Evolutionary conservation across 169 alveolate genomes (phyloP), one percentile per base, ranked within the genome.

Genomic region (Cryptosporidium sp.): DNA sequence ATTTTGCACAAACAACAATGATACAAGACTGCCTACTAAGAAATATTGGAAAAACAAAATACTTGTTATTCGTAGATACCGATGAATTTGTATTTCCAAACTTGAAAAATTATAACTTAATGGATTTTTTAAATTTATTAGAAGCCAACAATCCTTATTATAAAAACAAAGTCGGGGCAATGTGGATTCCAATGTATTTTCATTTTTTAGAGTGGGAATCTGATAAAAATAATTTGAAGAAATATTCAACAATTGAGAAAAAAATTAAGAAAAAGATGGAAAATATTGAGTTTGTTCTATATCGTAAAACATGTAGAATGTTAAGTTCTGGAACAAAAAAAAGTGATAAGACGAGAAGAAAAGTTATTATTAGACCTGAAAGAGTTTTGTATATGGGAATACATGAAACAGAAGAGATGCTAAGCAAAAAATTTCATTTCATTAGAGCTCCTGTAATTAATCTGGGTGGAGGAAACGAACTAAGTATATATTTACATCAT

Each of bases 151-250:
- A 35, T 42, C 14, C 69, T 9, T 61, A 45, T 23, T 21, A 72
- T 14, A 72, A 53, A 21, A 65, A 65, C 12, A 37, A 65, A 10
- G 65, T 80, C 44, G 89, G 89, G 35, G 89, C 89, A 14, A n/a
- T 80, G 35, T 80, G 89, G 89, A 44, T 80, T 45, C 89, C 89
- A 14, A 80, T 80, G 89, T 60, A 61, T 62, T 65, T 80, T n/a
- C 89, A 80, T 23, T 80, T 80, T 65, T 44, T 80, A 37, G 89
- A 80, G 21, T 80, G 89, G 89, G 68, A 60, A 60, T 37, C 65
- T 51, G 89, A 80, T 29, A 2, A 21, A 14, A 16, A 16, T 16
- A 65, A 65, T 35, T 16, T 42, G 60, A 35, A 80, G 23, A 80
- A n/a, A 62, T 80, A 80, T 67, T 42, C 62, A 23, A 5, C 31